Conservation (phyloP, 352 stramenopile species). For the Globisporangium cystogenes region DNA sequence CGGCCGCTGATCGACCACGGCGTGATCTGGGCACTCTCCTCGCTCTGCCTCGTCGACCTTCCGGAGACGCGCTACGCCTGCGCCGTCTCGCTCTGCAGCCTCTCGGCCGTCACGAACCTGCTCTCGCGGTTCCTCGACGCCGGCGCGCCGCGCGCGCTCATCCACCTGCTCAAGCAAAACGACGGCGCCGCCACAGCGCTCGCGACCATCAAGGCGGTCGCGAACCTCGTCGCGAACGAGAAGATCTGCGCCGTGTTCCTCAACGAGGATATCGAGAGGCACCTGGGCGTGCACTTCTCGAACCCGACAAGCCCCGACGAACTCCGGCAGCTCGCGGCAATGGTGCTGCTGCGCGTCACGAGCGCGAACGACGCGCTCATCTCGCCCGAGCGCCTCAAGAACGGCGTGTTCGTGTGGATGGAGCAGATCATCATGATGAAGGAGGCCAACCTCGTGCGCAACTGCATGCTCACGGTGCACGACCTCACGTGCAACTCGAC, state of each 20-base stretch:
- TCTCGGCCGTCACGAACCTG: conserved; percentile 52
- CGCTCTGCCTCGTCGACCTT: conserved; percentile 55
- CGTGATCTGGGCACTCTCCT: conserved; percentile 70
- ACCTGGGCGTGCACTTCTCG: conserved; percentile 51
- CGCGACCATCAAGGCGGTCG: conserved; percentile 65
- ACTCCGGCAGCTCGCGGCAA: conserved; percentile 59
- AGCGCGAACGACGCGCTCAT: conserved; percentile 68
- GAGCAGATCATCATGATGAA: conserved; percentile 79
- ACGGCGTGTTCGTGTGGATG: conserved; percentile 70
- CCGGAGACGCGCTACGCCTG: conserved; percentile 50
- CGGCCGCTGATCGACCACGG: conserved; percentile 65
- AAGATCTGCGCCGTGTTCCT: conserved; percentile 70
- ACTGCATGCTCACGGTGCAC: conserved; percentile 73
- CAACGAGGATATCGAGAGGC: conserved; percentile 64
- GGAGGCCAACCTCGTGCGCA: conserved; percentile 61
- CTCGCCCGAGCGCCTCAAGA: conserved; percentile 53
- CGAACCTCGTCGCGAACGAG: conserved; percentile 70
- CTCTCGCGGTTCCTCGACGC: conserved; percentile 64
- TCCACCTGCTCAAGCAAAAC: conserved; percentile 47
- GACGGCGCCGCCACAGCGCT: conserved; percentile 35
- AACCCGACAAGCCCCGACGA: conserved; percentile 36
- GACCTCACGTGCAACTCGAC: conserved; percentile 58
- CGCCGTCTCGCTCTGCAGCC: conserved; percentile 72
- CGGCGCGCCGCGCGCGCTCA: conserved; percentile 50
- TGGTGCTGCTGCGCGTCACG: conserved; percentile 64